Conservation (phyloP, 176 grass and related monocot species). For the Dendrocalamus sinicus region DNA sequence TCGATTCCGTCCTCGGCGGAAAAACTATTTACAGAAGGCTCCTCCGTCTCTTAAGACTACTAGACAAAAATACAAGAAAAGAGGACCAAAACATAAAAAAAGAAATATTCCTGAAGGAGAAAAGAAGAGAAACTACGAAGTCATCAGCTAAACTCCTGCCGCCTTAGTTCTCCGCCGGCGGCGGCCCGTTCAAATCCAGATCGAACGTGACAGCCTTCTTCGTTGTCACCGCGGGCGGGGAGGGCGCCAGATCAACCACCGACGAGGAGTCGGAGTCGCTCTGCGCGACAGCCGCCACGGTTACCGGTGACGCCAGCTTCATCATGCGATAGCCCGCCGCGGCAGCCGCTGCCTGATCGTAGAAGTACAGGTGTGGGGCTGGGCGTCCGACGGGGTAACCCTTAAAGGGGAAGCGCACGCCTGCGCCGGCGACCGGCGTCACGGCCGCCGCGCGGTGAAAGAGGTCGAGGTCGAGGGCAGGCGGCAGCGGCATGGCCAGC, state of each 20-base stretch:
- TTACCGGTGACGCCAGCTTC: conserved; percentile 43
- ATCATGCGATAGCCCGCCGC: conserved; percentile 33
- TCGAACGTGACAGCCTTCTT: conserved; percentile 55
- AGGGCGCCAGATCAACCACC: conserved; percentile 56
- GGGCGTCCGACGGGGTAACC: conserved; percentile 49
- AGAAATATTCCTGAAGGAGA: conserved; percentile 16
- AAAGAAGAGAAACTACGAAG: conserved; percentile 40
- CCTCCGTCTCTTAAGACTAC: conserved; percentile 21
- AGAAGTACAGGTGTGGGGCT: conserved; percentile 52
- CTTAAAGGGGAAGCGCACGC: conserved; percentile 60
- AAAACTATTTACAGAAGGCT: conserved; percentile 58
- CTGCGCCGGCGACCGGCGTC: not conserved
- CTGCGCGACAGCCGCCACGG: conserved; percentile 40
- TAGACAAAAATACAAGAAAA: conserved; percentile 39
- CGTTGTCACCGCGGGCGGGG: conserved; percentile 24
- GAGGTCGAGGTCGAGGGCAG: conserved; percentile 54
- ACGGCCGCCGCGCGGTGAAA: conserved; percentile 50
- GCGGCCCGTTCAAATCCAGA: conserved; percentile 90
- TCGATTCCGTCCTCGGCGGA: conserved; percentile 40
- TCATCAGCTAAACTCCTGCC: conserved; percentile 31
- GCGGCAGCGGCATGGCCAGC: conserved; percentile 49
- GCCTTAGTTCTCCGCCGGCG: conserved; percentile 63
- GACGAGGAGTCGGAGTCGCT: conserved; percentile 73
- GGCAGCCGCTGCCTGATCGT: conserved; percentile 48
- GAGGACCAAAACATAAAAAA: conserved; percentile 25